These are phyloP conservation scores for Hypoxylon sp. DNA, from an alignment of 2,329 filamentous ascomycete species.

Conservation along the genomic window DNA sequence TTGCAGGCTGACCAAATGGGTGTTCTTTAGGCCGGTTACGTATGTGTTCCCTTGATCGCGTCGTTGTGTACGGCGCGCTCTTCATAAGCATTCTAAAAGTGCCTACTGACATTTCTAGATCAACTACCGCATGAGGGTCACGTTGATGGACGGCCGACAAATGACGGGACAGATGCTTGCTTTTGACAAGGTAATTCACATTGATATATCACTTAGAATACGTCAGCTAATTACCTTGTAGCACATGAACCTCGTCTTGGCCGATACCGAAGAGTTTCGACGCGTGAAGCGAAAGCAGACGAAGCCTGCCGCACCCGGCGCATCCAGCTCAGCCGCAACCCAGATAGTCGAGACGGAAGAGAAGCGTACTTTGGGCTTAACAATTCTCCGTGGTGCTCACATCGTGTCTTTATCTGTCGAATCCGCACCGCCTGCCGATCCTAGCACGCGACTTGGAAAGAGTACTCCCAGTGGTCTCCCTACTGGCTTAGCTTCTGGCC, in stretches of 20 bases:
- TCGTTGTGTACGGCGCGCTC: conserved; percentile 20
- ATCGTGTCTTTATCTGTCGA: conserved; percentile 97
- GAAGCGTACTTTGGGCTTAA: conserved; percentile 95
- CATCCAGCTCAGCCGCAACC: conserved; percentile 69
- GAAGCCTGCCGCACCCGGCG: conserved; percentile 77
- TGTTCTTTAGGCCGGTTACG: conserved; percentile 76
- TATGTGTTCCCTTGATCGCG: conserved; percentile 64
- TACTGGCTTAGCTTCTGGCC: conserved; percentile 82
- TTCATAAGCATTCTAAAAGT: conserved; percentile 31
- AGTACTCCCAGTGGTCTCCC: conserved; percentile 77
- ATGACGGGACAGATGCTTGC: conserved; percentile 99
- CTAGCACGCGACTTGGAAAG: conserved; percentile 88
- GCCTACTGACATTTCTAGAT: conserved; percentile 73
- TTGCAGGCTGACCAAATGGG: conserved; percentile 71
- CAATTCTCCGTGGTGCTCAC: conserved; percentile 93
- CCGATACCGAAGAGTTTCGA: conserved; percentile 98
- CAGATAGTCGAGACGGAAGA: conserved; percentile 91
- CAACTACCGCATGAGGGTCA: conserved; percentile 99
- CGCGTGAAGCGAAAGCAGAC: conserved; percentile 87
- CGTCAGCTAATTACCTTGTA: conserved; percentile 56
- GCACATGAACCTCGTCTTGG: conserved; percentile 99
- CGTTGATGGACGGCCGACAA: conserved; percentile 92
- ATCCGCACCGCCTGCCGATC: conserved; percentile 94
- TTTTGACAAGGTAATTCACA: conserved; percentile 85
- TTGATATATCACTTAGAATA: not conserved